Evolutionary conservation across 2,329 filamentous ascomycete genomes (phyloP), one percentile per base, ranked within the genome.

Genomic region (Penicillium sp.): DNA sequence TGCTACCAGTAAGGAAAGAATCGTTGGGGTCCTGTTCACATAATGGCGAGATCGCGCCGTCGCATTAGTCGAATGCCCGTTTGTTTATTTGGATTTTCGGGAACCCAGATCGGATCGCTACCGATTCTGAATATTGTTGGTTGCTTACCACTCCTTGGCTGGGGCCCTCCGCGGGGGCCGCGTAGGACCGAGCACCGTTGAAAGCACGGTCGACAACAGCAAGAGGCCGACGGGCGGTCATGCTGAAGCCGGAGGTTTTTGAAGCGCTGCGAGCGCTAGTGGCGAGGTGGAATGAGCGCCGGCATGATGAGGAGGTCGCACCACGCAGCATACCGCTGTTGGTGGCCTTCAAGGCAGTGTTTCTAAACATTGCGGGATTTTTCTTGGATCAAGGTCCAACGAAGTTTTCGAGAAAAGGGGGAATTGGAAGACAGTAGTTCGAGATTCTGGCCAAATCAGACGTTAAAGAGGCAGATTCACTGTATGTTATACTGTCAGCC

Each of bases 1-100:
- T 94, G 81, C 90, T 97, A 66, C 94, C 94, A 62, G 92, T 90
- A 60, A 99, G 85, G 83, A 99, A 99, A 79, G 88, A 96, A 78
- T 99, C 94, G 76, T 89, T 96, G 63, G 92, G 85, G 74, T 96
- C 91, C 83, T 85, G 66, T 57, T 51, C 43, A 53, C 51, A 53
- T 51, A 50, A 52, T 60, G 20, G 58, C 55, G 55, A 58, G 59
- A 58, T 59, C 60, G 59, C 53, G 60, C 62, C 57, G 57, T 59
- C 63, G 51, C 63, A 57, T 69, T 61, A 68, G 63, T 69, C 56
- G 43, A 61, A 53, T 63, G 47, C 42, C 43, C 55, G 51, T 29
- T 32, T 38, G 5, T 55, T 16, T 39, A 16, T 37, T 18, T 45
- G 31, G 46, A 39, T 40, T 44, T 44, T 58, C 32, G 46, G 57